These are phyloP conservation scores for Nitzschia palea DNA, from an alignment of 108 stramenopile species.

Conservation along the genomic window DNA sequence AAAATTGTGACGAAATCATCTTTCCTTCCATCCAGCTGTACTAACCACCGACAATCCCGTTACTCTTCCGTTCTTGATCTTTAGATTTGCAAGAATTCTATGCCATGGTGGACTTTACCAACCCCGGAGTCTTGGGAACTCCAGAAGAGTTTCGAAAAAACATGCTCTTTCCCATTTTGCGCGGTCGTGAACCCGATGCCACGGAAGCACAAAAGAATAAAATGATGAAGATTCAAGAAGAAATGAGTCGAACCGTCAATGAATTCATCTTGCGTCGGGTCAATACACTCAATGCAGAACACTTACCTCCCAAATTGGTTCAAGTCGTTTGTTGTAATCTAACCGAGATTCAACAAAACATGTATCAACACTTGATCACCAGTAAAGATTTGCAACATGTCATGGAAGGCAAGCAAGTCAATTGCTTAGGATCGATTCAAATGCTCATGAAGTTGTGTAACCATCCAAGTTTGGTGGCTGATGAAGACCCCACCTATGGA, in stretches of 20 bases:
- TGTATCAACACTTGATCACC: conserved; percentile 92
- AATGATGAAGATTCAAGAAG: conserved; percentile 87
- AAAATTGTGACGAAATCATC: neutral
- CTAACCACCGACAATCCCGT: neutral
- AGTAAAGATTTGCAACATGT: conserved; percentile 95
- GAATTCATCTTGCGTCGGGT: conserved; percentile 95
- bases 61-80: neutral
- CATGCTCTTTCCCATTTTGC: conserved; percentile 82
- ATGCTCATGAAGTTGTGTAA: conserved; percentile 96
- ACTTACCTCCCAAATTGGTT: conserved; percentile 97
- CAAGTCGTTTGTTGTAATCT: conserved; percentile 98
- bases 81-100: conserved; percentile 91
- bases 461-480: conserved; percentile 86
- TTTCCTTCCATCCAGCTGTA: neutral
- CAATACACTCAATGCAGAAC: conserved; percentile 96
- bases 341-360: conserved; percentile 92
- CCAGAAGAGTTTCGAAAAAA: conserved; percentile 84
- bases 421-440: conserved; percentile 92
- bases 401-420: conserved; percentile 96
- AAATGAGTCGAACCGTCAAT: conserved; percentile 91
- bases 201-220: conserved; percentile 77
- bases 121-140: conserved; percentile 90
- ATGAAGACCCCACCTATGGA: conserved; percentile 55
- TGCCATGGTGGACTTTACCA: conserved; percentile 98
- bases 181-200: conserved; percentile 96